Conservation (phyloP, 805 yeast species). For the Wickerhamiella brachini region DNA sequence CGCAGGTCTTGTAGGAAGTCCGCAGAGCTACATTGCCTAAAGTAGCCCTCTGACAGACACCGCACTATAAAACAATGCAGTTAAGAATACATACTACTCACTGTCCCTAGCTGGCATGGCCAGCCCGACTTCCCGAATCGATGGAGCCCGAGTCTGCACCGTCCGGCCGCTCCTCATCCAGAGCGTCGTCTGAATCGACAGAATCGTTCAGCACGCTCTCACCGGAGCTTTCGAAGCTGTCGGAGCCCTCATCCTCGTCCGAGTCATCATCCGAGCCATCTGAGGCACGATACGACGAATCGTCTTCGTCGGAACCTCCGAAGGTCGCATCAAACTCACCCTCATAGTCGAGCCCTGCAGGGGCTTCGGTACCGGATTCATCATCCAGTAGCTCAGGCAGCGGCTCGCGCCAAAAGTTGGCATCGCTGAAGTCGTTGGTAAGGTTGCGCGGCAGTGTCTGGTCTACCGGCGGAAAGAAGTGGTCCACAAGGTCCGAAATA, state of each 20-base stretch:
- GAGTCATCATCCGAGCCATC: slow-evolving; percentile 17
- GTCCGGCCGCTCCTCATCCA: neutral
- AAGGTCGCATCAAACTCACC: slow-evolving; percentile 20
- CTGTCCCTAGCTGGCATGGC: neutral
- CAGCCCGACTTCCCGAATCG: neutral
- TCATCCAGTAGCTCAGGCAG: slow-evolving; percentile 34
- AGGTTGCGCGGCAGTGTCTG: slow-evolving; percentile 21
- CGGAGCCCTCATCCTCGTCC: slow-evolving; percentile 7
- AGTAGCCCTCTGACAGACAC: no score
- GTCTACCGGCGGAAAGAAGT: slow-evolving; percentile 81
- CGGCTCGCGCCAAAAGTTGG: slow-evolving; percentile 86
- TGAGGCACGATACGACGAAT: slow-evolving; percentile 22
- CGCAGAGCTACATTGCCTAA: no score
- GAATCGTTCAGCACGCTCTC: slow-evolving; percentile 7
- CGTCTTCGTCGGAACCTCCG: slow-evolving; percentile 21
- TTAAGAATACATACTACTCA: neutral
- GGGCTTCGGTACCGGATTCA: slow-evolving; percentile 9
- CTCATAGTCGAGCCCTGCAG: slow-evolving; percentile 22
- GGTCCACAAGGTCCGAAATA: slow-evolving; percentile 90
- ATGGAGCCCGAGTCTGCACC: neutral
- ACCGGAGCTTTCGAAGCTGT: slow-evolving; percentile 5
- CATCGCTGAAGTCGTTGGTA: slow-evolving; percentile 54
- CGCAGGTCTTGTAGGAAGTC: no score
- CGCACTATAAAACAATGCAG: no score
- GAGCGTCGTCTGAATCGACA: slow-evolving; percentile 4